Base-by-base conservation (phyloP, 306 rosid species). In the Acmispon strigosus region DNA sequence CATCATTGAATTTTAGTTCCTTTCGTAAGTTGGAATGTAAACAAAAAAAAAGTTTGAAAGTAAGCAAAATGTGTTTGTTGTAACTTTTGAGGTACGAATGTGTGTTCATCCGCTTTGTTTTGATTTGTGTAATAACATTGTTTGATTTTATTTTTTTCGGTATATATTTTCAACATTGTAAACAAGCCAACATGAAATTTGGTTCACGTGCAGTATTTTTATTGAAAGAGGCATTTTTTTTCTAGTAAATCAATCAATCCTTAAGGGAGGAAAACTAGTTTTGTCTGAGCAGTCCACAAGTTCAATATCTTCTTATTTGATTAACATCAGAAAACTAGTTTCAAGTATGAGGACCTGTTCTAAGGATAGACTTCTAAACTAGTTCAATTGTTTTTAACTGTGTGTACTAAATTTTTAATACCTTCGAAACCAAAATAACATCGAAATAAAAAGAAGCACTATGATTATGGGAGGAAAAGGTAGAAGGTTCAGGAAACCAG, bases 1-100 rank as follows among this genome's bases (percentile, higher is more conserved):
- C 17, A 70, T 78, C 83, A 65, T 82, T 82, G 86, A 82, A 82
- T 82, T 74, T 58, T 56, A 39, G 71, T 54, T 7, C 15, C 45
- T 48, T 73, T 37, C 51, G 11, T 27, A 53, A 27, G 44, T 24
- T n/a, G 10, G 53, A 44, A 7, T 43, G 13, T 29, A 18, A 9
- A 51, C 19, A 5, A 39, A 9, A 62, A n/a, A n/a, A n/a, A 47
- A 27, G 44, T 24, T 24, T 13, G 53, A 44, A 7, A 52, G 13
- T 29, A 18, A 9, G 42, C 19, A 5, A 39, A 9, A 62, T 39
- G 17, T 52, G 20, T 64, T 75, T 78, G 79, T 74, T 75, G 78
- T 75, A 76, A 63, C 63, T 39, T 44, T 2, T 2, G 14, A 71
- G 49, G 8, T 32, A 54, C 12, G 14, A 16, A 77, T 47, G 14